These are phyloP conservation scores for Tympanopsis confertula DNA, from an alignment of 2,329 filamentous ascomycete species.

Conservation along the genomic window DNA sequence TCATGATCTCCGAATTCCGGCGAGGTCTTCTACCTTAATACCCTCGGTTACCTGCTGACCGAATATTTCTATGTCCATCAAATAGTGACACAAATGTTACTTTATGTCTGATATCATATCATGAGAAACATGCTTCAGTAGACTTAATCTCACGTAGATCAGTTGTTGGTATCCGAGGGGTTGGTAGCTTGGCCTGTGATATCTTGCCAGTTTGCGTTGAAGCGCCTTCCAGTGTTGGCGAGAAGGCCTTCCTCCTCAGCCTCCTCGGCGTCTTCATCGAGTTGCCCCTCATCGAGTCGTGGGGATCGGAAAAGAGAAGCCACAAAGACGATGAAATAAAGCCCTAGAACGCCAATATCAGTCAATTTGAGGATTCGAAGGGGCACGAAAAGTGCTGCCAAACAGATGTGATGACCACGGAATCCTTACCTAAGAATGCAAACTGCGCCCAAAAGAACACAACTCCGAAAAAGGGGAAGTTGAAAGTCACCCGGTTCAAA, in stretches of 20 bases:
- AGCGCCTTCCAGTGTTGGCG: conserved; percentile 68
- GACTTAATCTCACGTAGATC: too few relatives aligned
- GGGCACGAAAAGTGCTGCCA: neutral
- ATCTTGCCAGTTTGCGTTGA: conserved; percentile 81
- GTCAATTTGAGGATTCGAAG: neutral
- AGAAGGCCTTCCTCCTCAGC: conserved; percentile 90
- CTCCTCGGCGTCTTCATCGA: conserved; percentile 81
- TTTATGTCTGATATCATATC: too few relatives aligned
- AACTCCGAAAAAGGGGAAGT: conserved; percentile 88
- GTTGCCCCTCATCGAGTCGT: conserved; percentile 59
- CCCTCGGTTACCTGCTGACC: too few relatives aligned
- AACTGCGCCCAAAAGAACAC: conserved; percentile 97
- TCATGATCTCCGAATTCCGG: too few relatives aligned
- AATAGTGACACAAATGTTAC: too few relatives aligned
- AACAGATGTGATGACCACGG: neutral
- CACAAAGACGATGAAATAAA: conserved; percentile 74
- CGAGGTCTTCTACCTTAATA: too few relatives aligned
- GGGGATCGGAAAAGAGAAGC: conserved; percentile 73
- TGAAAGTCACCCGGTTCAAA: conserved; percentile 81
- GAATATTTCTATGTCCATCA: too few relatives aligned
- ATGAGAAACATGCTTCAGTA: too few relatives aligned
- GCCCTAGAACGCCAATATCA: conserved; percentile 9
- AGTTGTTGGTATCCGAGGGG: too few relatives aligned
- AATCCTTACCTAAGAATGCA: conserved; percentile 55
- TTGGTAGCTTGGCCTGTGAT: conserved; percentile 38